phyloP scores from a whole-genome alignment of 2,329 filamentous ascomycete species.

The Paracorniculantispora psalliotae region DNA sequence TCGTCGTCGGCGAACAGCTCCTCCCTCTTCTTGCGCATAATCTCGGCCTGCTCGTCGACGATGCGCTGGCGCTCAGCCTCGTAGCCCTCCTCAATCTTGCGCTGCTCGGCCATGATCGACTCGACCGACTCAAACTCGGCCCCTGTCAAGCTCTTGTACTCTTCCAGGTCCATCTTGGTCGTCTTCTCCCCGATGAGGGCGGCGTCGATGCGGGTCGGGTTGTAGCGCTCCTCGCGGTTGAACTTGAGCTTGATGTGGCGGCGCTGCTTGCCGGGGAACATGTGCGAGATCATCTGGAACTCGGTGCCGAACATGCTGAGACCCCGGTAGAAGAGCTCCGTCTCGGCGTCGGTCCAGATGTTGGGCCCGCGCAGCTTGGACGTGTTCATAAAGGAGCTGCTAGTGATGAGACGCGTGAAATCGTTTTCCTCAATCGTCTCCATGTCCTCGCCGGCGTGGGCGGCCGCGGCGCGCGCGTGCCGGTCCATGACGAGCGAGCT shows the following conservation, averaged over 20 bases:
- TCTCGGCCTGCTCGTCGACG: conserved; percentile 43
- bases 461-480: conserved; percentile 56
- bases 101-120: conserved; percentile 52
- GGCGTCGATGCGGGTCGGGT: conserved; percentile 58
- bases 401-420: conserved; percentile 67
- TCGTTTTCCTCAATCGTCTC: conserved; percentile 73
- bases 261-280: conserved; percentile 68
- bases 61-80: conserved; percentile 39
- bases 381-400: conserved; percentile 57
- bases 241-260: conserved; percentile 79
- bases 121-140: conserved; percentile 51
- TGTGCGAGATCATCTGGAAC: conserved; percentile 71
- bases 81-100: conserved; percentile 40
- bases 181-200: conserved; percentile 58
- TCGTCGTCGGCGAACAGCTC: conserved; percentile 41
- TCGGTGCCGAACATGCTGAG: conserved; percentile 76
- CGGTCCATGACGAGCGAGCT: conserved; percentile 63
- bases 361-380: conserved; percentile 60
- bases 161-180: conserved; percentile 53
- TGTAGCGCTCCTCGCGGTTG: conserved; percentile 68
- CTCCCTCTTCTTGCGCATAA: conserved; percentile 43
- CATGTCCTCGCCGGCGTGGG: conserved; percentile 43
- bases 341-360: conserved; percentile 66
- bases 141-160: conserved; percentile 52
- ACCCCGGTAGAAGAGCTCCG: conserved; percentile 70